Evolutionary conservation across 352 stramenopile genomes (phyloP).

Genomic region (Phytophthora nicotianae): DNA sequence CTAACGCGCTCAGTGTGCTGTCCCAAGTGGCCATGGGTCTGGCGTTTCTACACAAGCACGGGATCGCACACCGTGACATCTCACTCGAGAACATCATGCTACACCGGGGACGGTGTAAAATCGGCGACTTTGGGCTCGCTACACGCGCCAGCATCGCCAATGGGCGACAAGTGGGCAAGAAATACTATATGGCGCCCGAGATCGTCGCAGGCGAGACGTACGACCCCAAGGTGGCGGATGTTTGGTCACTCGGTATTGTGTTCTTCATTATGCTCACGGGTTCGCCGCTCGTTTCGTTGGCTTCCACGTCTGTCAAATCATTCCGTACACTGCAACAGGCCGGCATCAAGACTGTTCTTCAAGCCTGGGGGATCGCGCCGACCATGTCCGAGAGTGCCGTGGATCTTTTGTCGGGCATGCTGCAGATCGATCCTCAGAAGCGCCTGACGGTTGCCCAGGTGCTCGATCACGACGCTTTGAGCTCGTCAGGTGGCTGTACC

Average conservation of each 20-base stretch:
- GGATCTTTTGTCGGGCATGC: conserved; percentile 35
- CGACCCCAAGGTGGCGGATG: conserved; percentile 49
- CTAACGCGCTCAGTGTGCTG: conserved; percentile 37
- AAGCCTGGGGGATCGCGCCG: conserved; percentile 34
- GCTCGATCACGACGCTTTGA: conserved; percentile 24
- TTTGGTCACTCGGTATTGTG: conserved; percentile 71
- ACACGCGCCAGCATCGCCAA: conserved; percentile 16
- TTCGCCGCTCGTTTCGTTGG: conserved; percentile 49
- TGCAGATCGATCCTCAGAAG: conserved; percentile 34
- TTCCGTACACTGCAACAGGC: conserved; percentile 38
- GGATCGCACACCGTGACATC: conserved; percentile 44
- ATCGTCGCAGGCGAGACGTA: conserved; percentile 42
- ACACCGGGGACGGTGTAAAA: conserved; percentile 40
- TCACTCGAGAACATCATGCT: conserved; percentile 56
- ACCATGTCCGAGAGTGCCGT: conserved; percentile 25
- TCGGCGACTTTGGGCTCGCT: conserved; percentile 56
- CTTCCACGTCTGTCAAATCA: conserved; percentile 30
- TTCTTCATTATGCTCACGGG: conserved; percentile 74
- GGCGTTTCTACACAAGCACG: conserved; percentile 38
- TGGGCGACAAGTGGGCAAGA: conserved; percentile 44
- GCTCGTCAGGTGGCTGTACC: neutral
- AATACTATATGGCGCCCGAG: conserved; percentile 66
- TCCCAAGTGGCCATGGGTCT: conserved; percentile 36
- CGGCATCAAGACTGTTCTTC: conserved; percentile 32
- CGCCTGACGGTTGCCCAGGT: conserved; percentile 31